These are phyloP conservation scores for Clarkia xantiana DNA, from an alignment of 345 rosid genomes.

Conservation along the genomic window DNA sequence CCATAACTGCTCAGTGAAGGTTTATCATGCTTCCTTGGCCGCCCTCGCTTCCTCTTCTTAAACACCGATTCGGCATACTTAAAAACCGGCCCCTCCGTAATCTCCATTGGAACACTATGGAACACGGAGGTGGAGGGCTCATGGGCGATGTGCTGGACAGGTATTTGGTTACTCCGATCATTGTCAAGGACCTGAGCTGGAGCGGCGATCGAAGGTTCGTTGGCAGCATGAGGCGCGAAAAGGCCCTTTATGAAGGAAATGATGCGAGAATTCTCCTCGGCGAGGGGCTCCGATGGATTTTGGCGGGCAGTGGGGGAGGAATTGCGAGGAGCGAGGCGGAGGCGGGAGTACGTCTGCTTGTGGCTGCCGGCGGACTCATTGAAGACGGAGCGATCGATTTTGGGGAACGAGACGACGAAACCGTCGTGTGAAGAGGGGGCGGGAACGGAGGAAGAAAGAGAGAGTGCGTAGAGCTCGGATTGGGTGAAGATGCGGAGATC, in stretches of 20 bases:
- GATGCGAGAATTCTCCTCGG: slow-evolving; percentile 35
- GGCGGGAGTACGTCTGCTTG: slow-evolving; percentile 80
- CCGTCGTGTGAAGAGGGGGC: slow-evolving; percentile 14
- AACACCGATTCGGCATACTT: slow-evolving; percentile 1
- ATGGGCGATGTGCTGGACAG: slow-evolving; percentile 3
- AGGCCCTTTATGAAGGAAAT: slow-evolving; percentile 43
- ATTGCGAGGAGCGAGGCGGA: slow-evolving; percentile 60
- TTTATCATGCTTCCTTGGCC: slow-evolving; percentile 35
- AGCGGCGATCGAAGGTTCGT: slow-evolving; percentile 20
- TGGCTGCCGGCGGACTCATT: slow-evolving; percentile 95
- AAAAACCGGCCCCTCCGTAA: neutral
- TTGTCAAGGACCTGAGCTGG: slow-evolving; percentile 15
- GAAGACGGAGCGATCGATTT: slow-evolving; percentile 79
- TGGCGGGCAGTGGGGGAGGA: slow-evolving; percentile 12
- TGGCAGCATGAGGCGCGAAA: slow-evolving; percentile 25
- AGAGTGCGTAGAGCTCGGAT: slow-evolving; percentile 39
- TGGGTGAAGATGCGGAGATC: slow-evolving; percentile 55
- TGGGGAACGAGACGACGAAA: slow-evolving; percentile 44
- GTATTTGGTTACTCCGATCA: slow-evolving; percentile 3
- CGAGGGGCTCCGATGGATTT: slow-evolving; percentile 17
- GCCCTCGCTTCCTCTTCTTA: slow-evolving; percentile 46
- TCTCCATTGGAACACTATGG: slow-evolving; percentile 3
- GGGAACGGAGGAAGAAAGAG: slow-evolving; percentile 24
- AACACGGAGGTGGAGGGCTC: slow-evolving; percentile 1
- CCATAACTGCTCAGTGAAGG: slow-evolving; percentile 9